Percentiles rank a stretch among this genome's conserved stretches.
Conservation (phyloP, 2,329 filamentous ascomycete genomes). For the Ophiocordyceps camponoti-leonardi region DNA sequence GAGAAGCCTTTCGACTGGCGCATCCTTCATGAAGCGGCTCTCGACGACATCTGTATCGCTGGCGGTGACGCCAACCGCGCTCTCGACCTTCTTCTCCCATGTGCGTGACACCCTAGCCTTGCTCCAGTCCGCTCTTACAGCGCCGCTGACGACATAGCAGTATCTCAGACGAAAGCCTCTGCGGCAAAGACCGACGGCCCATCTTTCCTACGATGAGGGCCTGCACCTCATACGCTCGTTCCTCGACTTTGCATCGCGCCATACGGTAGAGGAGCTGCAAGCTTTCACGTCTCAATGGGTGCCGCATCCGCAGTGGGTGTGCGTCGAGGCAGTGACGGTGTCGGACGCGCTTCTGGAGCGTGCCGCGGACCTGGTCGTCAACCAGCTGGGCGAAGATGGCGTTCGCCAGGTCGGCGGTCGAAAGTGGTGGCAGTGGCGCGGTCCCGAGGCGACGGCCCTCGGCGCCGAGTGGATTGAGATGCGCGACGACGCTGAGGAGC, state of each 20-base stretch:
- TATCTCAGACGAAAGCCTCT: slow-evolving; percentile 67
- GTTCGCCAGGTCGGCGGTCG: slow-evolving; percentile 61
- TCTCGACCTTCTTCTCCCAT: slow-evolving; percentile 76
- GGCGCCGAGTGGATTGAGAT: slow-evolving; percentile 95
- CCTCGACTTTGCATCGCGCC: slow-evolving; percentile 66
- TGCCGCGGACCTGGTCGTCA: slow-evolving; percentile 49
- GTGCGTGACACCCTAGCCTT: slow-evolving; percentile 30
- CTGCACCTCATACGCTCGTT: slow-evolving; percentile 77
- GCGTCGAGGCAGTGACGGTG: slow-evolving; percentile 53
- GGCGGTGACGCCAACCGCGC: slow-evolving; percentile 73
- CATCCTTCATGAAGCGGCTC: slow-evolving; percentile 30
- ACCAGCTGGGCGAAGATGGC: slow-evolving; percentile 64
- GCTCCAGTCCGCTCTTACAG: neutral
- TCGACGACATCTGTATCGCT: slow-evolving; percentile 69
- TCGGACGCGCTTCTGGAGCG: slow-evolving; percentile 42
- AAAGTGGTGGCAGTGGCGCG: slow-evolving; percentile 82
- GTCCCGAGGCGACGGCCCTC: slow-evolving; percentile 44
- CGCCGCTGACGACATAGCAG: slow-evolving; percentile 21
- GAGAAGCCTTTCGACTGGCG: neutral
- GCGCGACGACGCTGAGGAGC: slow-evolving; percentile 54
- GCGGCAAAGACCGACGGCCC: slow-evolving; percentile 66
- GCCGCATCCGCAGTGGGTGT: slow-evolving; percentile 76
- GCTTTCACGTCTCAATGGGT: slow-evolving; percentile 86
- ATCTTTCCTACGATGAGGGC: slow-evolving; percentile 89
- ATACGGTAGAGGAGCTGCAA: slow-evolving; percentile 87